Evolutionary conservation across 2,329 filamentous ascomycete genomes (phyloP).

Genomic region (Xylaria sp.): DNA sequence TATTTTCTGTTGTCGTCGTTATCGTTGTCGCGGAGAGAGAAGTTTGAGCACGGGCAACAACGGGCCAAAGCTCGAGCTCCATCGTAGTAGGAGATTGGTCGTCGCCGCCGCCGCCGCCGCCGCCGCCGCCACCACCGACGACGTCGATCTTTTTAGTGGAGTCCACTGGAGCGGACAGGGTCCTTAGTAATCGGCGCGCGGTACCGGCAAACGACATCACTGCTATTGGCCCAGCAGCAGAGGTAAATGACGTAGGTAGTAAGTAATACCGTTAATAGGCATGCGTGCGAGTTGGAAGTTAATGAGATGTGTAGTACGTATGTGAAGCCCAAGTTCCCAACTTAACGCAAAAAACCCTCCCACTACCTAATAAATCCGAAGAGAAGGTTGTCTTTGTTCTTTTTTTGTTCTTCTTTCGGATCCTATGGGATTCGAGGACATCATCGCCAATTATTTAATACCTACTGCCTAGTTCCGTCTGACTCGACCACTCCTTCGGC

Average conservation of each 20-base stretch:
- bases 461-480: too few relatives aligned
- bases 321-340: too few relatives aligned
- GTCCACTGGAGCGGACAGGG: constrained; percentile 22
- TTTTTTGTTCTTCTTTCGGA: background rate
- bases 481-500: too few relatives aligned
- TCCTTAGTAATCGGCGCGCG: constrained; percentile 42
- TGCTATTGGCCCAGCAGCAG: background rate
- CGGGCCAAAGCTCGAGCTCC: constrained; percentile 21
- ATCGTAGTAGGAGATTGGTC: background rate
- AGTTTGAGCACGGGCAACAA: background rate
- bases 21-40: background rate
- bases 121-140: constrained; percentile 2
- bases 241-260: background rate
- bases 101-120: constrained; percentile 3
- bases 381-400: background rate
- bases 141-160: constrained; percentile 19
- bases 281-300: too few relatives aligned
- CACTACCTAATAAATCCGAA: background rate
- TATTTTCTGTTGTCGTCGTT: background rate
- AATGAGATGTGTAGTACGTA: too few relatives aligned
- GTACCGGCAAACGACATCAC: constrained; percentile 23
- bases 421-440: background rate
- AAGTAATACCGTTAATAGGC: too few relatives aligned
- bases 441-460: constrained; percentile 1
- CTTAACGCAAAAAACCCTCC: too few relatives aligned